Percentiles rank a stretch among this genome's conserved stretches.
phyloP scores from a whole-genome alignment of 768 basidiomycete species.

The Kwoniella botswanensis region DNA sequence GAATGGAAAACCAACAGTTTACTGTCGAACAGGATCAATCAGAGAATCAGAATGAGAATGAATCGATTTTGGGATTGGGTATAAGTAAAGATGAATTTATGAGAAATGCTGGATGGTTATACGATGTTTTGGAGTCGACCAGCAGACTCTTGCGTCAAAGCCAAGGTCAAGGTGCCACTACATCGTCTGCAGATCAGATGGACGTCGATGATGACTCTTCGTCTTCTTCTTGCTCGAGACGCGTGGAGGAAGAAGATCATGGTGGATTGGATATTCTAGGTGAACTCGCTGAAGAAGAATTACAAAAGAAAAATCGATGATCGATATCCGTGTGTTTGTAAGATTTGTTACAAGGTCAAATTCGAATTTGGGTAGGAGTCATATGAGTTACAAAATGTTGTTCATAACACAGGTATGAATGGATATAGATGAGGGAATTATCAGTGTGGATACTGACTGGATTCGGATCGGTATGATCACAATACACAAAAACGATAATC shows the following conservation, averaged over 20 bases:
- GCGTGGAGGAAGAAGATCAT: background rate
- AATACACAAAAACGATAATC: too few species aligned
- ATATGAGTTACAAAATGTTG: too few species aligned
- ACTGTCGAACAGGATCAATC: background rate
- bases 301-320: background rate
- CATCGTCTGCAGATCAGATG: background rate
- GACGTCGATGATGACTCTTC: background rate
- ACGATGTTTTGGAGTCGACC: conserved; percentile 7
- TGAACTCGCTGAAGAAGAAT: background rate
- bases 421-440: too few species aligned
- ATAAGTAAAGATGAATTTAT: conserved; percentile 9
- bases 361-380: too few species aligned
- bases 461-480: too few species aligned
- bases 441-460: too few species aligned
- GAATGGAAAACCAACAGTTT: background rate
- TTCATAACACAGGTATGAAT: too few species aligned
- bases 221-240: background rate
- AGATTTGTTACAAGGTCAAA: too few species aligned
- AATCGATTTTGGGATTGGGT: background rate
- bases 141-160: background rate
- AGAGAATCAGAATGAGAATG: background rate
- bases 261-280: conserved; percentile 2
- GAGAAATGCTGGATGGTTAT: conserved; percentile 9
- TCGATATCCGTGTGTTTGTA: too few species aligned
- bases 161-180: background rate